Evolutionary conservation across 2,329 filamentous ascomycete species (phyloP).

Genomic region (Monosporascus cannonballus): DNA sequence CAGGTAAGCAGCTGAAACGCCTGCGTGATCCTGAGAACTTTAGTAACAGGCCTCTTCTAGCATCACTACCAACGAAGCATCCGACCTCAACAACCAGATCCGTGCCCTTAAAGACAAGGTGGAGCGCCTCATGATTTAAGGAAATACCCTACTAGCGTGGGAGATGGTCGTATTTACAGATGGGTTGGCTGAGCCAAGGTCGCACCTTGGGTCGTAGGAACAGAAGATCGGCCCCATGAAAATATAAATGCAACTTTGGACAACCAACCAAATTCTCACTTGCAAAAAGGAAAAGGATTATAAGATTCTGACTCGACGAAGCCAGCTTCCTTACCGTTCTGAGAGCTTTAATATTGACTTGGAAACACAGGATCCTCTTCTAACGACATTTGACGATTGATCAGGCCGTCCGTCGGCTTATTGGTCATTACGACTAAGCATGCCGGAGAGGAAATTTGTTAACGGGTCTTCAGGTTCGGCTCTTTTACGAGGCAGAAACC

Average conservation of each 20-base stretch:
- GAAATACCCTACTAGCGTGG: slow-evolving; percentile 5
- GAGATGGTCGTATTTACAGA: not conserved
- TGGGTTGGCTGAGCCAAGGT: not conserved
- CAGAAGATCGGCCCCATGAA: not conserved
- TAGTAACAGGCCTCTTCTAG: slow-evolving; percentile 1
- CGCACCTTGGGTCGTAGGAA: not conserved
- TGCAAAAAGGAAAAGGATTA: too few species aligned
- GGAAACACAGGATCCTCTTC: too few species aligned
- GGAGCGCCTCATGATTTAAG: slow-evolving; percentile 88
- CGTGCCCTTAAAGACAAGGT: slow-evolving; percentile 88
- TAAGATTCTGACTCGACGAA: too few species aligned
- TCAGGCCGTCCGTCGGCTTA: too few species aligned
- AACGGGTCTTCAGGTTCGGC: too few species aligned
- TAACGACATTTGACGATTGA: too few species aligned
- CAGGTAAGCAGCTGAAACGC: slow-evolving; percentile 27
- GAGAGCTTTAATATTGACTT: too few species aligned
- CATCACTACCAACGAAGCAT: slow-evolving; percentile 90
- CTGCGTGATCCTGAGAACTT: not conserved
- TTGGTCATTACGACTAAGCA: too few species aligned
- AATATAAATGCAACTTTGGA: slow-evolving; percentile 6
- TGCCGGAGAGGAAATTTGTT: too few species aligned
- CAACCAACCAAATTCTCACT: not conserved
- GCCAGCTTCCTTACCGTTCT: too few species aligned
- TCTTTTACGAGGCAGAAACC: too few species aligned
- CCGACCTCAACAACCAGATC: slow-evolving; percentile 83